These are phyloP conservation scores for Coemansia sp. DNA, from an alignment of 192 early-diverging fungal genomes.

Conservation along the genomic window DNA sequence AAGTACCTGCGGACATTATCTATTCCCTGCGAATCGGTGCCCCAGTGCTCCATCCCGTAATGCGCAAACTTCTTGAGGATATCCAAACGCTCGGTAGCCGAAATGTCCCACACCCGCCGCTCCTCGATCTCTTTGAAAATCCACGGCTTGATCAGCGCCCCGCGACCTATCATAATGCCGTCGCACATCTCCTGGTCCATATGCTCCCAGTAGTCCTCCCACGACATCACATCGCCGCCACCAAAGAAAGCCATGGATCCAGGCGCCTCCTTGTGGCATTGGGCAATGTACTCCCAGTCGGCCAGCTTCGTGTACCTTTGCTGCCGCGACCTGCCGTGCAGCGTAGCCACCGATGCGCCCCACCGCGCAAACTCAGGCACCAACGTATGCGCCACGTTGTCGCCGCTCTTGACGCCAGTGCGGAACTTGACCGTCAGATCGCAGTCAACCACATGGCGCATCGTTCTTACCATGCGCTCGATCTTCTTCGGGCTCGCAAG, in stretches of 20 bases:
- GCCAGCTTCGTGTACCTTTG: constrained; percentile 91
- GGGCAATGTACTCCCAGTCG: constrained; percentile 89
- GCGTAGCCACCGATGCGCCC: constrained; percentile 67
- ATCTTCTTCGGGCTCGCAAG: constrained; percentile 69
- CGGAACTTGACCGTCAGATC: constrained; percentile 93
- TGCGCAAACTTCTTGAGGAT: constrained; percentile 80
- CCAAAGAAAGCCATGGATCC: constrained; percentile 67
- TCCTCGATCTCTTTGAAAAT: constrained; percentile 93
- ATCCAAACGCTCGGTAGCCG: constrained; percentile 85
- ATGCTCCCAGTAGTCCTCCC: constrained; percentile 79
- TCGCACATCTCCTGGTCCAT: constrained; percentile 65
- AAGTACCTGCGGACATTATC: constrained; percentile 79
- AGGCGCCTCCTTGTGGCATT: constrained; percentile 52
- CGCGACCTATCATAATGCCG: constrained; percentile 92
- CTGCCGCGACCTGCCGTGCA: constrained; percentile 91
- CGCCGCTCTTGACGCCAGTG: constrained; percentile 68
- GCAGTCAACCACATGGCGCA: constrained; percentile 70
- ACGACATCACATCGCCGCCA: constrained; percentile 84
- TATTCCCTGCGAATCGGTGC: constrained; percentile 84
- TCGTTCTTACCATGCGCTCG: constrained; percentile 73
- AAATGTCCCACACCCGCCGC: constrained; percentile 88
- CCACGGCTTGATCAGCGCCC: constrained; percentile 97
- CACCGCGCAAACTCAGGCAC: constrained; percentile 68
- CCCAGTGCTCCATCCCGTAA: constrained; percentile 97
- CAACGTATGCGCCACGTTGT: constrained; percentile 72